Base-by-base conservation (phyloP, 805 yeast genomes). In the Pichia heedii region DNA sequence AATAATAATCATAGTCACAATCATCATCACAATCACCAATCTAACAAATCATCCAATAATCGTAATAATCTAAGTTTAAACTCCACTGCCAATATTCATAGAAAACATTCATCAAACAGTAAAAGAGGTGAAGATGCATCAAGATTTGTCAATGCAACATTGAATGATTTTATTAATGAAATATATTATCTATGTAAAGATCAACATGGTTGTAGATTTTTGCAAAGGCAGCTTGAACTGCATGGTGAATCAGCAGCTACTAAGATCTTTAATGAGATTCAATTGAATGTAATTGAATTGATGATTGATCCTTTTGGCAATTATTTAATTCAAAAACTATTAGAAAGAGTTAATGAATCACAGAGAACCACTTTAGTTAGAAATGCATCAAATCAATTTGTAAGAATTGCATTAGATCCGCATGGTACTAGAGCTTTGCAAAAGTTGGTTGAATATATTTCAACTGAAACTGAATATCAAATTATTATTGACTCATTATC, bases 251-350 rank as follows among this genome's bases (percentile, higher is more conserved):
- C 70, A 39, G 85, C 84, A 13, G 82, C 89, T 9, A 73, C 82
- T 26, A 67, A 79, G 57, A 85, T 93, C 39, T 89, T 87, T 64
- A 77, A 77, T 45, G 96, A 93, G 60, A 84, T 87, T 36, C 76
- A 78, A 51, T 67, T 74, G 32, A 81, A 85, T 53, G 81, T 87
- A 45, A 81, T 85, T 42, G 95, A 87, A 60, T 70, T 93, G 50
- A 90, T 93, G 97, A 75, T 76, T 26, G 96, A 89, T 62, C 96
- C 97, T 6, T 93, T 93, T 67, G 98, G 98, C n/a, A 93, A 93
- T 61, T 93, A 93, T 56, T 69, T 93, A 56, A 77, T 94, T 51
- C 98, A 93, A 64, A 93, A 90, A 62, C 65, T 93, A 44, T 70
- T 93, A 50, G 97, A 89, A 58, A 75, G 79, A 50, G 82, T 88